Conservation (phyloP, 257 asterid species). For the Scutellaria baicalensis region DNA sequence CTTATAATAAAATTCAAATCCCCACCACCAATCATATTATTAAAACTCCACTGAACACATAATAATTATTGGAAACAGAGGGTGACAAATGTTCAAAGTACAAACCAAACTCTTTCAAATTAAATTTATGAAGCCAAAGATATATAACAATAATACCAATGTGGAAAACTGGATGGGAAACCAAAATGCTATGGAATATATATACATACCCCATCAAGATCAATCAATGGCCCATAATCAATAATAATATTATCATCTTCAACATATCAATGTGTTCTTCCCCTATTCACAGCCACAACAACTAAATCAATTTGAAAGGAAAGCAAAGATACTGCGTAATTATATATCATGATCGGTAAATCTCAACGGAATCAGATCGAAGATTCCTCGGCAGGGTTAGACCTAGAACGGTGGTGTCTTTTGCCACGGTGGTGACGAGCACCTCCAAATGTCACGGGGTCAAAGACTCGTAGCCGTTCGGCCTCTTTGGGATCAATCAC, state of each 20-base stretch:
- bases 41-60: not conserved
- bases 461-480: constrained; percentile 43
- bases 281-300: constrained; percentile 41
- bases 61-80: too few relatives aligned
- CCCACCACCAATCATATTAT: constrained; percentile 10
- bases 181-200: constrained; percentile 23
- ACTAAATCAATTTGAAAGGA: constrained; percentile 1
- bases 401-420: constrained; percentile 36
- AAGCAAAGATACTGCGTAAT: not conserved
- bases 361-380: constrained; percentile 26
- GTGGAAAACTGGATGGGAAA: constrained; percentile 12
- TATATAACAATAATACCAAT: constrained; percentile 4
- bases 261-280: constrained; percentile 16
- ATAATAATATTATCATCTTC: constrained; percentile 13
- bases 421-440: constrained; percentile 41
- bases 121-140: constrained; percentile 14
- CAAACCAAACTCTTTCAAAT: constrained; percentile 2
- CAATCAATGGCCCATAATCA: constrained; percentile 20
- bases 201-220: constrained; percentile 24
- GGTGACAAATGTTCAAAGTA: too few relatives aligned
- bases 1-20: not conserved
- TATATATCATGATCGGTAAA: not conserved
- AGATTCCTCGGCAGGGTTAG: constrained; percentile 23
- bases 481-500: constrained; percentile 49
- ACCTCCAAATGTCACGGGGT: constrained; percentile 64